phyloP scores from a whole-genome alignment of 306 rosid species.

The Lathyrus aphaca region DNA sequence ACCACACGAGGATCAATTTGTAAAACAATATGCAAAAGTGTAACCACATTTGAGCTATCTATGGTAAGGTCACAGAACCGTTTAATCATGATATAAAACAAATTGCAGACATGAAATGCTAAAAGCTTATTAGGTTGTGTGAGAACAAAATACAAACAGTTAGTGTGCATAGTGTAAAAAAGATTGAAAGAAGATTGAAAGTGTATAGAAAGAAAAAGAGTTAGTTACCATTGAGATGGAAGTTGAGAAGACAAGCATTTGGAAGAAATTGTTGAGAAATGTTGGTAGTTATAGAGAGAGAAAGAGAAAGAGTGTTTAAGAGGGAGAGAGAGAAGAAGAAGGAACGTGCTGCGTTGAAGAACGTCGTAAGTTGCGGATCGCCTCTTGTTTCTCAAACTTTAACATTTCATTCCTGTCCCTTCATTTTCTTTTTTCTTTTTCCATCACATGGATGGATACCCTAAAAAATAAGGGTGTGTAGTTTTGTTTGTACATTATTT shows the following conservation, averaged over 20 bases:
- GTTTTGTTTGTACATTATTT: neutral
- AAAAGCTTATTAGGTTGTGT: neutral
- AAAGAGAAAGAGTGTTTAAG: neutral
- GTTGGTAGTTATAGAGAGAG: constrained; percentile 29
- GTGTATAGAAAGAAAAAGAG: constrained; percentile 18
- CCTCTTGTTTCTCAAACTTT: constrained; percentile 34
- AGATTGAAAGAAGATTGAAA: constrained; percentile 10
- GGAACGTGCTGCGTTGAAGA: constrained; percentile 35
- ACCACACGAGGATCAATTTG: neutral
- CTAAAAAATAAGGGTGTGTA: neutral
- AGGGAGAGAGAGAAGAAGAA: neutral
- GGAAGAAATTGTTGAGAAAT: constrained; percentile 23
- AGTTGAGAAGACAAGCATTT: constrained; percentile 45
- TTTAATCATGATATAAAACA: constrained; percentile 16
- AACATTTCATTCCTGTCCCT: neutral
- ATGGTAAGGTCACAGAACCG: constrained; percentile 3
- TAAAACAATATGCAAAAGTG: constrained; percentile 11
- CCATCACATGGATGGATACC: neutral
- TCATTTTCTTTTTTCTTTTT: neutral
- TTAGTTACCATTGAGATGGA: constrained; percentile 37
- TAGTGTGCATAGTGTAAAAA: neutral
- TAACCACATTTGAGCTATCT: neutral
- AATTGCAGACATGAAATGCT: constrained; percentile 7
- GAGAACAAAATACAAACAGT: constrained; percentile 5
- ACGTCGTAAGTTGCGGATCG: constrained; percentile 50